Evolutionary conservation across 1,284 basidiomycete species (phyloP).

Genomic region (Cryptococcus sp.): DNA sequence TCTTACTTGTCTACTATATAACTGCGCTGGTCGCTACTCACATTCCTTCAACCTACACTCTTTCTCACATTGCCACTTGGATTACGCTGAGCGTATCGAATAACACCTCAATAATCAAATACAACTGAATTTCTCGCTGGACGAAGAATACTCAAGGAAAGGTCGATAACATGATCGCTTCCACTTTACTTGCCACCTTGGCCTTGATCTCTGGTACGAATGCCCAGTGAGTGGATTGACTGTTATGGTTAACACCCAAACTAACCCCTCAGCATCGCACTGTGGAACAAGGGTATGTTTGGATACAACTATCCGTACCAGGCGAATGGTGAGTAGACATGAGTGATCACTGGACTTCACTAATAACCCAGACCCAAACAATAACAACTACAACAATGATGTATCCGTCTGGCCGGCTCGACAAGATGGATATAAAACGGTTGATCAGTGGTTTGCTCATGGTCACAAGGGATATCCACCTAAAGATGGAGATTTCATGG

Average conservation of each 20-base stretch:
- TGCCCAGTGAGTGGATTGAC: slow-evolving; percentile 7
- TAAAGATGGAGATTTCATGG: slow-evolving; percentile 55
- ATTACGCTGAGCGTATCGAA: too few relatives aligned
- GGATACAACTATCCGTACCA: slow-evolving; percentile 13
- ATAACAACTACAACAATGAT: slow-evolving; percentile 18
- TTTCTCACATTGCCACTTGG: too few relatives aligned
- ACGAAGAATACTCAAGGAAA: neutral
- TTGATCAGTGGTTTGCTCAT: slow-evolving; percentile 45
- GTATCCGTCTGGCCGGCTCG: slow-evolving; percentile 17
- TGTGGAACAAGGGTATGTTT: slow-evolving; percentile 20
- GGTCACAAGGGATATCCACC: slow-evolving; percentile 58
- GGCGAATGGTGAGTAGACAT: neutral
- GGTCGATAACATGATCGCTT: neutral
- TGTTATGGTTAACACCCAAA: neutral
- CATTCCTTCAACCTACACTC: too few relatives aligned
- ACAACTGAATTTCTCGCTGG: neutral
- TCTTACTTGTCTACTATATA: too few relatives aligned
- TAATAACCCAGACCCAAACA: neutral
- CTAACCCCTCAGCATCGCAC: slow-evolving; percentile 10
- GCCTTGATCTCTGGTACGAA: slow-evolving; percentile 1
- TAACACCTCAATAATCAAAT: too few relatives aligned
- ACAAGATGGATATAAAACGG: slow-evolving; percentile 7
- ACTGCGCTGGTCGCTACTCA: too few relatives aligned
- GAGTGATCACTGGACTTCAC: neutral
- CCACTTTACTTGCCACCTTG: neutral